A percentile compares a stretch with the other conserved stretches of the same genome.
Conservation (phyloP, 305 asterid genomes). For the Fraxinus velutina region DNA sequence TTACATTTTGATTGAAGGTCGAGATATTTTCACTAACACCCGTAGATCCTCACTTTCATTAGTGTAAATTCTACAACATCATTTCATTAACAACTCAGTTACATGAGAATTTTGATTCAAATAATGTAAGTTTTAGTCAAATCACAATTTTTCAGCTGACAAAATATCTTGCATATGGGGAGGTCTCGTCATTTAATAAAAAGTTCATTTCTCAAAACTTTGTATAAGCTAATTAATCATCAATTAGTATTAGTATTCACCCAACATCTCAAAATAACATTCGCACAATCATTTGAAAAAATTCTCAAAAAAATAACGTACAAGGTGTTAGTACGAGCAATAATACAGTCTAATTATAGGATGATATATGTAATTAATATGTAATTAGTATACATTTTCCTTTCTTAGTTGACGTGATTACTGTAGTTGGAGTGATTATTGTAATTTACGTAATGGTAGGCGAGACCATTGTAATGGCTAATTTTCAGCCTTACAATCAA, state of each 20-base stretch:
- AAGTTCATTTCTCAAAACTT: no score
- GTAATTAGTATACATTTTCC: no score
- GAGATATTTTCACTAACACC: conserved; percentile 64
- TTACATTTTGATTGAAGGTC: conserved; percentile 89
- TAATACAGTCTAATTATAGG: no score
- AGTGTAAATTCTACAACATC: conserved; percentile 19
- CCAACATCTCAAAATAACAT: background rate
- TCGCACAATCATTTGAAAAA: background rate
- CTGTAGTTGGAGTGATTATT: no score
- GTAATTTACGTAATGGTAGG: no score
- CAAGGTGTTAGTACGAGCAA: no score
- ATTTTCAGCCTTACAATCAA: no score
- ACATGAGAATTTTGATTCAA: background rate
- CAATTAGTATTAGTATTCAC: background rate
- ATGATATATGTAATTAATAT: no score
- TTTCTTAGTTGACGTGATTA: no score
- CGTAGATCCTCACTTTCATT: conserved; percentile 64
- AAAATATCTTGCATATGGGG: background rate
- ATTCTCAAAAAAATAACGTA: background rate
- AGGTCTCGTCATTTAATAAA: no score
- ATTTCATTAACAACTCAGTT: background rate
- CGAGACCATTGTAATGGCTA: no score
- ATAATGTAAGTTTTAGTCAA: background rate
- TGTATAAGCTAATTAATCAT: background rate
- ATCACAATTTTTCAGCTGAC: background rate